Conservation (phyloP, 371 early-diverging fungal genomes). For the Actinomucor elegans region DNA sequence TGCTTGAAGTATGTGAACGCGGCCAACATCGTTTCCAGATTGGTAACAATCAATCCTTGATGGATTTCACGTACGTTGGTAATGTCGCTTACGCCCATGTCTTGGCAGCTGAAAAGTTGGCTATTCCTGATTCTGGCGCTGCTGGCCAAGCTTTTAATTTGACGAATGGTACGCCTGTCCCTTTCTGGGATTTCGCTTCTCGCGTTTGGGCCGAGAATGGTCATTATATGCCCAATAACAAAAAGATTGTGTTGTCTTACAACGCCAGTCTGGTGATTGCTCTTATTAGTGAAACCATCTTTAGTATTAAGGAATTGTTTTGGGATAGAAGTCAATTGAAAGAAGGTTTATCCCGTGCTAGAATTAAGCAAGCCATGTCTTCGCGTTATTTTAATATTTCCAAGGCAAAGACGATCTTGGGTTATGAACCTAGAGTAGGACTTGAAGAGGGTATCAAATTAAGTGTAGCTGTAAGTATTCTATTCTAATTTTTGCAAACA, state of each 20-base stretch:
- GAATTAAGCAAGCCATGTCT: conserved; percentile 72
- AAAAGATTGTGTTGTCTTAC: conserved; percentile 49
- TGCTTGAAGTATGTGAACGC: conserved; percentile 72
- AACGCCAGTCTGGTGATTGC: conserved; percentile 54
- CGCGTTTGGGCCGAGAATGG: conserved; percentile 65
- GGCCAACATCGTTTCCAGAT: conserved; percentile 79
- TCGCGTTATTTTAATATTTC: conserved; percentile 80
- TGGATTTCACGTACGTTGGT: conserved; percentile 94
- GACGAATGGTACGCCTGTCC: conserved; percentile 91
- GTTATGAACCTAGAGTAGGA: conserved; percentile 74
- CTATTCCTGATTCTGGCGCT: conserved; percentile 37
- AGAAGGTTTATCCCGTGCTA: conserved; percentile 60
- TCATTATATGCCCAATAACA: conserved; percentile 39
- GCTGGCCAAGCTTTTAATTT: conserved; percentile 83
- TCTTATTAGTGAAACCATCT: conserved; percentile 46
- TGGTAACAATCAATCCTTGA: conserved; percentile 83
- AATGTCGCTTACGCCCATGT: conserved; percentile 92
- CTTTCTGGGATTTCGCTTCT: conserved; percentile 88
- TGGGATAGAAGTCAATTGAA: conserved; percentile 47
- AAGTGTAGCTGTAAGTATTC: conserved; percentile 19
- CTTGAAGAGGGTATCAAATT: conserved; percentile 72
- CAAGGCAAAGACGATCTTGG: conserved; percentile 77
- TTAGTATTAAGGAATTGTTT: conserved; percentile 47
- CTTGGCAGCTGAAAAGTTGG: conserved; percentile 80
- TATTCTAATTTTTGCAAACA: no score